These are phyloP conservation scores for Candida sphagnicola DNA, from an alignment of 805 yeast genomes.

Conservation along the genomic window DNA sequence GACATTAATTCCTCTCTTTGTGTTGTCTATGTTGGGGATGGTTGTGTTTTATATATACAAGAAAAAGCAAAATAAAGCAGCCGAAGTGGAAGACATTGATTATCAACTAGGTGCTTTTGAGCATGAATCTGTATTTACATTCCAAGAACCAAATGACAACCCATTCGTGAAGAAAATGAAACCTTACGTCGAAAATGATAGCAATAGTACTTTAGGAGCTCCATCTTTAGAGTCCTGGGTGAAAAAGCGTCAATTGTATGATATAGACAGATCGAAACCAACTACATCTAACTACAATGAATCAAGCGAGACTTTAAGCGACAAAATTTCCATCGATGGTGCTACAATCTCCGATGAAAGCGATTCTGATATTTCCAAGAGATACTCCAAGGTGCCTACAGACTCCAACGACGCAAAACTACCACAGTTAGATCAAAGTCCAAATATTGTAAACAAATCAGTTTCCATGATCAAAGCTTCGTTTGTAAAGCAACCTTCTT, in stretches of 20 bases:
- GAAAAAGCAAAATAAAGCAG: conserved; percentile 14
- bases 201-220: conserved; percentile 38
- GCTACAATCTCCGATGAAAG: conserved; percentile 3
- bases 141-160: conserved; percentile 2
- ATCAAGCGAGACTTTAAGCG: conserved; percentile 23
- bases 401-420: background rate
- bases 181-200: conserved; percentile 19
- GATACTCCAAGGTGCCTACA: too few species aligned
- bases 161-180: conserved; percentile 2
- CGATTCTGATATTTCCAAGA: too few species aligned
- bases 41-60: conserved; percentile 15
- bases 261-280: conserved; percentile 12
- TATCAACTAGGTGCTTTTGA: conserved; percentile 19
- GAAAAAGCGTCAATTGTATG: conserved; percentile 46
- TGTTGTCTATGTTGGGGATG: conserved; percentile 10
- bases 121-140: conserved; percentile 10
- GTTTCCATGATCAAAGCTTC: conserved; percentile 17
- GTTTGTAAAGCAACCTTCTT: conserved; percentile 16
- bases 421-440: background rate
- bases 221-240: conserved; percentile 52
- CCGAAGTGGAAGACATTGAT: conserved; percentile 22
- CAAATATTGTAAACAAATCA: conserved; percentile 7
- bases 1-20: conserved; percentile 31
- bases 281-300: conserved; percentile 23
- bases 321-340: background rate